phyloP scores from a whole-genome alignment of 768 basidiomycete genomes.

The Pisolithus microcarpus region DNA sequence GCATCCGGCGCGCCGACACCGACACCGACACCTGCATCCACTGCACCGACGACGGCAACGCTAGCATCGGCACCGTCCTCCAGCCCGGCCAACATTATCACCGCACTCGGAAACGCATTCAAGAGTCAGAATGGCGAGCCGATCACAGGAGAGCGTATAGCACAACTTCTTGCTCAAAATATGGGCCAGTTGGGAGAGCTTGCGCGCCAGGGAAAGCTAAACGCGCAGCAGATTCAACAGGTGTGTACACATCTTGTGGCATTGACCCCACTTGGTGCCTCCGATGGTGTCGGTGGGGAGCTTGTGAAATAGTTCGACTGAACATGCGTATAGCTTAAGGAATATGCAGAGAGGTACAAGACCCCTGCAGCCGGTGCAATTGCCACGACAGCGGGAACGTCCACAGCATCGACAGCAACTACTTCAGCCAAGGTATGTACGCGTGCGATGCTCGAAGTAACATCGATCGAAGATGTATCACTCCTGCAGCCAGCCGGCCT shows the following conservation, averaged over 20 bases:
- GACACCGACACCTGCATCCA: background rate
- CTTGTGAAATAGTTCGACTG: background rate
- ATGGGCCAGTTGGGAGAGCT: slow-evolving; percentile 57
- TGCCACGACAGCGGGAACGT: slow-evolving; percentile 2
- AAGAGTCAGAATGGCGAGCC: slow-evolving; percentile 58
- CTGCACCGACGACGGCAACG: slow-evolving; percentile 17
- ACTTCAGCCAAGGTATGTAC: slow-evolving; percentile 17
- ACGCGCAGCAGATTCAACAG: slow-evolving; percentile 64
- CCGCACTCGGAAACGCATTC: slow-evolving; percentile 55
- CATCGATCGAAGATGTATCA: background rate
- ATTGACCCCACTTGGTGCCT: too few species aligned
- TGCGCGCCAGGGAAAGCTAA: slow-evolving; percentile 76
- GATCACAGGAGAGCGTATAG: slow-evolving; percentile 54
- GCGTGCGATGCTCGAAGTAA: background rate
- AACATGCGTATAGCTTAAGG: slow-evolving; percentile 42
- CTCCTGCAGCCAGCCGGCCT: background rate
- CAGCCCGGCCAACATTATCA: slow-evolving; percentile 45
- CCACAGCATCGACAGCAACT: slow-evolving; percentile 6
- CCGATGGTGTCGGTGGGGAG: too few species aligned
- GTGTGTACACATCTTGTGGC: slow-evolving; percentile 28
- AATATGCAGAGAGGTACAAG: slow-evolving; percentile 62
- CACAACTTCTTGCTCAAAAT: slow-evolving; percentile 57
- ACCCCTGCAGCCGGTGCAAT: slow-evolving; percentile 8
- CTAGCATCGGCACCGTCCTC: slow-evolving; percentile 19
- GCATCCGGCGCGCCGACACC: background rate